Evolutionary conservation across 805 yeast species (phyloP), one percentile per base, ranked within the genome.

Genomic region (Saitoella complicata): DNA sequence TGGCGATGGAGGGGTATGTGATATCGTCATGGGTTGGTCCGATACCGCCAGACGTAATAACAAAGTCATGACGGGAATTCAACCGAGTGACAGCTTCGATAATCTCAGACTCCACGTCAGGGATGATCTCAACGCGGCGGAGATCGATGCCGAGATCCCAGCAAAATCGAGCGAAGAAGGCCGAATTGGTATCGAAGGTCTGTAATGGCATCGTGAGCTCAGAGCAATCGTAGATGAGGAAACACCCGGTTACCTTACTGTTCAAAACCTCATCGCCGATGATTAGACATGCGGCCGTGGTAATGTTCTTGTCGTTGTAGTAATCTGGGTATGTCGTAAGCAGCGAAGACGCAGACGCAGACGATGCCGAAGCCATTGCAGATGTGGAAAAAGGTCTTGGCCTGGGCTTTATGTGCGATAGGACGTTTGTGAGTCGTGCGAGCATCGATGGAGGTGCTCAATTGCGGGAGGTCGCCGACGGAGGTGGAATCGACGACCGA

Each of bases 21-120:
- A 85, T 79, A 58, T 85, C 95, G 57, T 85, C 95, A 53, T 84
- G 94, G 0, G 95, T 85, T 4, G 94, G 82, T 0, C 95, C 95
- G 47, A 85, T 82, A 13, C 70, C 78, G 32, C 83, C 80, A 45
- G 80, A 70, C 1, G 93, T 82, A 21, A 81, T 72, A 6, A 81
- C 69, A 39, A 82, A 69, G 55, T 80, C 85, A 52, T 75, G 77
- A n/a, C 66, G 58, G 13, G 62, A 51, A n/a, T 73, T 64, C 39
- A 78, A 60, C 7, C 62, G 54, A 32, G 57, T 59, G 21, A 81
- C 59, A 0, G 77, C 71, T 9, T 67, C 67, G 1, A 68, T 62
- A 39, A 85, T 85, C 46, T 81, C 91, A 1, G 61, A 55, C 45
- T 69, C 71, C 39, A 80, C 84, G 60, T 85, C 95, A 0, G 91